Conservation (phyloP, 495 filamentous ascomycete genomes). For the Aspergillus ellipticus region DNA sequence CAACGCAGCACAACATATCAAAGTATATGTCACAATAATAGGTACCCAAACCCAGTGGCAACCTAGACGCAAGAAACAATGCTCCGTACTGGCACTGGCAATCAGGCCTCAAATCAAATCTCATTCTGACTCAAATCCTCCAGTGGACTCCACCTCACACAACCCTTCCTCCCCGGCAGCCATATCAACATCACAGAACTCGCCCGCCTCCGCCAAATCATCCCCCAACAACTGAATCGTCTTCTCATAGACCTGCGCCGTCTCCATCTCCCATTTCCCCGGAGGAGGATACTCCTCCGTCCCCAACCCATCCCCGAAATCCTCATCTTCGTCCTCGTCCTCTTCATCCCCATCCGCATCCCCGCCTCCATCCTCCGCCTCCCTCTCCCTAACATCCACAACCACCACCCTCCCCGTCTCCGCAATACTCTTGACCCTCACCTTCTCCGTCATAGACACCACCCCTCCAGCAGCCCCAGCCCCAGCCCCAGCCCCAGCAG, state of each 20-base stretch:
- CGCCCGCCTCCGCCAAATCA: slow-evolving; percentile 42
- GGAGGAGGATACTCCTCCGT: slow-evolving; percentile 16
- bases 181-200: slow-evolving; percentile 20
- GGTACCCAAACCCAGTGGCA: too few relatives aligned
- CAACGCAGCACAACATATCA: too few relatives aligned
- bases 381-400: slow-evolving; percentile 45
- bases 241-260: slow-evolving; percentile 72
- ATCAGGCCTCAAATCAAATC: background rate
- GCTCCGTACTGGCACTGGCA: too few relatives aligned
- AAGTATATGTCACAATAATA: too few relatives aligned
- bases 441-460: slow-evolving; percentile 67
- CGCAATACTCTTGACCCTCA: slow-evolving; percentile 73
- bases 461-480: slow-evolving; percentile 38
- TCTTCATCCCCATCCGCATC: slow-evolving; percentile 35
- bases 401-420: slow-evolving; percentile 65
- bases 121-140: background rate
- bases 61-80: too few relatives aligned
- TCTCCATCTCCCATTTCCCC: slow-evolving; percentile 58
- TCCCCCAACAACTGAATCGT: slow-evolving; percentile 70
- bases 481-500: too few relatives aligned
- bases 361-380: slow-evolving; percentile 33
- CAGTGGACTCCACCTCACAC: background rate
- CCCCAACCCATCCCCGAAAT: slow-evolving; percentile 28
- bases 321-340: slow-evolving; percentile 29
- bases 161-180: slow-evolving; percentile 4